Evolutionary conservation across 257 asterid genomes (phyloP).

Genomic region (Solanum virginianum): DNA sequence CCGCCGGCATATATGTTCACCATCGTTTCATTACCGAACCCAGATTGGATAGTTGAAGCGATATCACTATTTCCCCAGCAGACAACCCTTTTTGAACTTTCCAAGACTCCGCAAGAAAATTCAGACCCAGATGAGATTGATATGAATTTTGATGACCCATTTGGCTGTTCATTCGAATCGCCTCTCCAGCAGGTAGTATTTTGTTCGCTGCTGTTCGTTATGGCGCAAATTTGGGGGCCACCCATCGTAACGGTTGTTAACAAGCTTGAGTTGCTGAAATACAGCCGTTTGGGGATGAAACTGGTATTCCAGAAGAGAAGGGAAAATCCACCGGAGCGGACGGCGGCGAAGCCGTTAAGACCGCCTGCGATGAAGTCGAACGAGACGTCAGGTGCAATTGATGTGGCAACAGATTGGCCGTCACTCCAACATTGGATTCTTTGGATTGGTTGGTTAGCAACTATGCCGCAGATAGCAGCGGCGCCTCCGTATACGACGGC

Average conservation of each 20-base stretch:
- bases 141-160: constrained; percentile 12
- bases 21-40: constrained; percentile 36
- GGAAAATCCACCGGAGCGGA: constrained; percentile 52
- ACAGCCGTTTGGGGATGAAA: constrained; percentile 40
- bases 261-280: constrained; percentile 23
- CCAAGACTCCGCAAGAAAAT: constrained; percentile 54
- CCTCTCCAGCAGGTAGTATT: constrained; percentile 60
- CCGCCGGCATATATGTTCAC: constrained; percentile 48
- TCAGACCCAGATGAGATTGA: constrained; percentile 54
- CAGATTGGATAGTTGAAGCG: constrained; percentile 26
- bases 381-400: constrained; percentile 33
- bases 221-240: constrained; percentile 51
- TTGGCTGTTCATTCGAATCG: background rate
- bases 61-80: constrained; percentile 50
- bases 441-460: constrained; percentile 39
- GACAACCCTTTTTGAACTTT: constrained; percentile 13
- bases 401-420: constrained; percentile 9
- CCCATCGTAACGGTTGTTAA: constrained; percentile 43
- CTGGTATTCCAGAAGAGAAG: constrained; percentile 56
- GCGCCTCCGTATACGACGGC: constrained; percentile 58
- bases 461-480: constrained; percentile 48
- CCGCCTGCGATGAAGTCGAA: constrained; percentile 75
- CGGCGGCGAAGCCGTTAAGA: constrained; percentile 41
- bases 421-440: constrained; percentile 61
- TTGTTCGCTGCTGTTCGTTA: constrained; percentile 9